phyloP scores from a whole-genome alignment of 2,329 filamentous ascomycete species.

The Zymoseptoria pseudotritici region DNA sequence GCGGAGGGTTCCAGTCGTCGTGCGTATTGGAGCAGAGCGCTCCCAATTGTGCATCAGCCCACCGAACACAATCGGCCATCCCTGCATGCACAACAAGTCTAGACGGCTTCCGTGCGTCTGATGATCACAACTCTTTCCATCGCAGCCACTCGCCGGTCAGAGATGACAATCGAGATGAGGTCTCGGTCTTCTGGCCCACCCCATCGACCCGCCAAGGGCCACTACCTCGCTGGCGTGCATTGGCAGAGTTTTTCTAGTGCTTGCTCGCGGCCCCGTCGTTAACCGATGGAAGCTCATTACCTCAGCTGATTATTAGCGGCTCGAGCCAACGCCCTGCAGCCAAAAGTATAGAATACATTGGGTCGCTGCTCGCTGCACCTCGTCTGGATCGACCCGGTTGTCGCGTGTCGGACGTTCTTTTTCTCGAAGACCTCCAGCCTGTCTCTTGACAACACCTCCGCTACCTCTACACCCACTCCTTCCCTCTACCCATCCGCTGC shows the following conservation, averaged over 20 bases:
- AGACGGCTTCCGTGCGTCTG: too few species aligned
- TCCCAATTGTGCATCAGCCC: background rate
- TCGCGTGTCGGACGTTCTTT: background rate
- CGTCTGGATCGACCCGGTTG: background rate
- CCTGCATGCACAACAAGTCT: background rate
- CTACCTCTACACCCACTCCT: background rate
- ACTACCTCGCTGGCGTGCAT: background rate
- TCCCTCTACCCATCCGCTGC: background rate
- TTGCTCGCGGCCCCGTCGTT: background rate
- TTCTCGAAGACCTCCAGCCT: background rate
- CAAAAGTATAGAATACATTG: background rate
- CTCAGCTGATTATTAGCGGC: background rate
- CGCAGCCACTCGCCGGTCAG: background rate
- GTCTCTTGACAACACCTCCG: background rate
- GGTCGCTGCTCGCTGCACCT: background rate
- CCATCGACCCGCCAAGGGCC: background rate
- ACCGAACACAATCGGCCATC: background rate
- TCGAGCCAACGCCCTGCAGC: background rate
- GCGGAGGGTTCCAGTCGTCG: too few species aligned
- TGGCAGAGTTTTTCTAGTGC: background rate
- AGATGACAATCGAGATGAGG: background rate
- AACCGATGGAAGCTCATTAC: background rate
- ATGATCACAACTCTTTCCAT: background rate
- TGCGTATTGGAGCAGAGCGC: background rate
- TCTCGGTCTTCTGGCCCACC: background rate